phyloP scores from a whole-genome alignment of 2,329 filamentous ascomycete species.

The Sporothrix brunneoviolacea region DNA sequence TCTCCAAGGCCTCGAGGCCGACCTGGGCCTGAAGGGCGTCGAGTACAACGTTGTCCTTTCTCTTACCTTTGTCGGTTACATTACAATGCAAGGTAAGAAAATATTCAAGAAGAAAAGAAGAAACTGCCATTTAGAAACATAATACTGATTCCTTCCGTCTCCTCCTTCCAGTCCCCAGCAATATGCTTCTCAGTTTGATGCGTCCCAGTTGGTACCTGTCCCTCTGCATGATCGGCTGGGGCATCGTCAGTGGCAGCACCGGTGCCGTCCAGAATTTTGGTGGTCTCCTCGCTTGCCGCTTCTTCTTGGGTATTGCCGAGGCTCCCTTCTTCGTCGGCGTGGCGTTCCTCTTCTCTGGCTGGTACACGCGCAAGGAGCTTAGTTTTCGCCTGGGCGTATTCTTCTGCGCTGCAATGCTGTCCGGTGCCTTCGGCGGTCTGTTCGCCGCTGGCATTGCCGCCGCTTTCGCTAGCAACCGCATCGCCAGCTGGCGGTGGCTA shows the following conservation, averaged over 20 bases:
- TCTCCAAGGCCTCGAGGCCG: slow-evolving; percentile 37
- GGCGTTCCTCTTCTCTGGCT: slow-evolving; percentile 49
- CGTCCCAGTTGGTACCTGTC: slow-evolving; percentile 35
- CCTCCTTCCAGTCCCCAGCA: no score
- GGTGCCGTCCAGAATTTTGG: slow-evolving; percentile 14
- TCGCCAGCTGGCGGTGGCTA: slow-evolving; percentile 55
- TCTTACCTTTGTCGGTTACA: slow-evolving; percentile 29
- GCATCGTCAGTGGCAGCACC: slow-evolving; percentile 21
- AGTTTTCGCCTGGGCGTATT: slow-evolving; percentile 49
- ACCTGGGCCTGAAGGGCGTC: slow-evolving; percentile 32
- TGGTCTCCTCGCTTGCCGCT: slow-evolving; percentile 9
- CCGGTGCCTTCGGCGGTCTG: slow-evolving; percentile 53
- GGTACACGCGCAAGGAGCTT: slow-evolving; percentile 57
- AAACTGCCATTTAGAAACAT: no score
- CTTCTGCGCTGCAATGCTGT: slow-evolving; percentile 54
- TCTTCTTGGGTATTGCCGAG: slow-evolving; percentile 12
- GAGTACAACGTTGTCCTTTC: slow-evolving; percentile 33
- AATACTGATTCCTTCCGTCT: no score
- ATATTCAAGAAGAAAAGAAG: no score
- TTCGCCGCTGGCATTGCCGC: slow-evolving; percentile 53
- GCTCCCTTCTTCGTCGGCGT: no score
- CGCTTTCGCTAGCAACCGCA: slow-evolving; percentile 48
- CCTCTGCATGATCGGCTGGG: slow-evolving; percentile 22
- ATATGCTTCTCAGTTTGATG: slow-evolving; percentile 38
- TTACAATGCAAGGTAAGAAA: slow-evolving; percentile 20